A percentile compares a stretch with the other conserved stretches of the same genome.
Evolutionary conservation across 169 alveolate genomes (phyloP).

Genomic region (Theileria parva): DNA sequence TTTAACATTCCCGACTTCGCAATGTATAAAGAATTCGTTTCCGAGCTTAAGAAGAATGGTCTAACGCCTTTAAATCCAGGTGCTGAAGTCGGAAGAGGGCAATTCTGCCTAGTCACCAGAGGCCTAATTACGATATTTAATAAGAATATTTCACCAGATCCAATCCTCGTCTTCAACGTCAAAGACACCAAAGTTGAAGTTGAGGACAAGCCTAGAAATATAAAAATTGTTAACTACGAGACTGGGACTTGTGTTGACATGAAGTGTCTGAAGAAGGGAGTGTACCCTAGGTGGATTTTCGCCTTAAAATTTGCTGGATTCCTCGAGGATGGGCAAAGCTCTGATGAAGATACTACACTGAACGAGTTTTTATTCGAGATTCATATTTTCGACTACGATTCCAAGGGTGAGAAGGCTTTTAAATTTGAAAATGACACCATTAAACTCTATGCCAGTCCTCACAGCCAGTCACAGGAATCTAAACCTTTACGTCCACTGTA

Average conservation of each 20-base stretch:
- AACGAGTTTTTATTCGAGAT: slow-evolving; percentile 75
- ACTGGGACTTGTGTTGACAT: slow-evolving; percentile 52
- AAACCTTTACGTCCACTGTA: slow-evolving; percentile 56
- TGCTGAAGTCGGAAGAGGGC: slow-evolving; percentile 10
- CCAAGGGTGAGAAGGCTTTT: slow-evolving; percentile 28
- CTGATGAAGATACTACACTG: slow-evolving; percentile 47
- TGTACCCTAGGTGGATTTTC: slow-evolving; percentile 73
- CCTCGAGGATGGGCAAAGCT: slow-evolving; percentile 17
- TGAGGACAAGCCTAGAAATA: slow-evolving; percentile 59
- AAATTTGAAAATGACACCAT: slow-evolving; percentile 49
- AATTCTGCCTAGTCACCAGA: slow-evolving; percentile 70
- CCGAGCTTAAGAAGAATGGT: slow-evolving; percentile 42
- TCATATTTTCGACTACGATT: slow-evolving; percentile 35
- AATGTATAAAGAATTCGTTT: slow-evolving; percentile 4
- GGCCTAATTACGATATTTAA: slow-evolving; percentile 66
- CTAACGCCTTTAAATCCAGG: slow-evolving; percentile 6
- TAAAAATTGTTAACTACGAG: slow-evolving; percentile 46
- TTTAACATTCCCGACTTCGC: slow-evolving; percentile 14
- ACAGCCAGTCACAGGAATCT: not conserved
- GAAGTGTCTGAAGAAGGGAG: slow-evolving; percentile 70
- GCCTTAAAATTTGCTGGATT: slow-evolving; percentile 78
- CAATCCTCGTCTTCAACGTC: slow-evolving; percentile 64
- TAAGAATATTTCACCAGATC: slow-evolving; percentile 63
- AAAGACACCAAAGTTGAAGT: slow-evolving; percentile 64
- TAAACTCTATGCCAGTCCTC: slow-evolving; percentile 55